Evolutionary conservation across 2,329 filamentous ascomycete species (phyloP), one percentile per base, ranked within the genome.

Genomic region (Rosellinia necatrix): DNA sequence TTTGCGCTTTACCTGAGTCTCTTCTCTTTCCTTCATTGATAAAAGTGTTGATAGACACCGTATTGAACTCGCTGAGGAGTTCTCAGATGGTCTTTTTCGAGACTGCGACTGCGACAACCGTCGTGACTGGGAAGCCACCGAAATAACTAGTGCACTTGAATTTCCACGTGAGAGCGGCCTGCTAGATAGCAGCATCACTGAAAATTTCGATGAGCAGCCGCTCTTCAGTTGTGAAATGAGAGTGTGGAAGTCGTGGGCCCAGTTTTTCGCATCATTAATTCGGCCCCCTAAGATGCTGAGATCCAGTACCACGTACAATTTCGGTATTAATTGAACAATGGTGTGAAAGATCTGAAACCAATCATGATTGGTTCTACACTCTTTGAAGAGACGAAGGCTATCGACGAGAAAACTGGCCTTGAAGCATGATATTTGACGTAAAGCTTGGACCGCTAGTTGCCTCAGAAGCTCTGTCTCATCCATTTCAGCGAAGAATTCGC

Each of bases 131-230:
- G 15, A 22, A 4, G 8, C 27, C 12, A 51, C 38, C 27, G 27
- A 27, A 15, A 51, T 17, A 43, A 43, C 21, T 8, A 19, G 19
- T 21, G 19, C 19, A 43, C 27, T 25, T n/a, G 19, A 29, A 19
- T 34, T 15, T 3, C 32, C 34, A 17, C 13, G 8, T n/a, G 27
- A 12, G 12, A 51, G 49, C 12, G n/a, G n/a, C 19, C 49, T 25
- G 19, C 27, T 51, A 22, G 49, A 51, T 22, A 51, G 27, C 29
- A 51, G 13, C 49, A 51, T 51, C n/a, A 51, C 27, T 15, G 38
- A 12, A 22, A 51, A 42, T 19, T 32, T 42, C n/a, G 49, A 51
- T 24, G 49, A 37, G 38, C 17, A 51, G 17, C 3, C 25, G 3
- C 8, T 42, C 13, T n/a, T 24, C 10, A 51, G 25, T 38, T 51